Evolutionary conservation across 78 protist genomes (phyloP).

Genomic region (Dictyostelium purpureum): DNA sequence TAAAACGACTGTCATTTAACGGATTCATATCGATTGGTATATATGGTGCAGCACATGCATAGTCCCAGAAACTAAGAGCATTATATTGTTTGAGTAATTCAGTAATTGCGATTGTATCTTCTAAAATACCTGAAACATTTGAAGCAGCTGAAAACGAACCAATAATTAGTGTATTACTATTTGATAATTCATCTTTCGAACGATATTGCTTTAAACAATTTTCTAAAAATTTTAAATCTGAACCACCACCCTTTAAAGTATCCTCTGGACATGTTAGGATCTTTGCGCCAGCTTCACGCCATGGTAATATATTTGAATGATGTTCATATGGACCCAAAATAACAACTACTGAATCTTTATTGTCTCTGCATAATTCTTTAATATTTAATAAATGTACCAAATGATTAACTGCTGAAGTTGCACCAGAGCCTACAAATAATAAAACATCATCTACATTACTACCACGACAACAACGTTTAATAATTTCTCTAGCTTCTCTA

Average conservation of each 20-base stretch:
- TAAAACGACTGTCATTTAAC: not conserved
- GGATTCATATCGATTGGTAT: conserved; percentile 81
- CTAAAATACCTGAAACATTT: conserved; percentile 92
- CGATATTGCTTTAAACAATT: not conserved
- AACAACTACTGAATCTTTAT: conserved; percentile 46
- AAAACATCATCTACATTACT: conserved; percentile 68
- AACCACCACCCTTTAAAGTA: not conserved
- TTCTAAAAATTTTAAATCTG: conserved; percentile 71
- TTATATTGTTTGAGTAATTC: conserved; percentile 79
- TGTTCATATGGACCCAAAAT: conserved; percentile 94
- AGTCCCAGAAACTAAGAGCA: conserved; percentile 90
- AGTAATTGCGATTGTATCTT: conserved; percentile 78
- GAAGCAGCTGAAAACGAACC: conserved; percentile 93
- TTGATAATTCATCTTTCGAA: not conserved
- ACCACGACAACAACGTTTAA: conserved; percentile 26
- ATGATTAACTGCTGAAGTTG: conserved; percentile 81
- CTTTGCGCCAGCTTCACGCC: conserved; percentile 88
- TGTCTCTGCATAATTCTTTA: not conserved
- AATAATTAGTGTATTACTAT: conserved; percentile 30
- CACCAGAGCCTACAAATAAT: conserved; percentile 86
- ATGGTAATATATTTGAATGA: conserved; percentile 95
- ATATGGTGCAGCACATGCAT: conserved; percentile 94
- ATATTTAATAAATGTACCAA: conserved; percentile 53
- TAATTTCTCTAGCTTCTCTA: conserved; percentile 84
- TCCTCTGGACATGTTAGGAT: conserved; percentile 34